Evolutionary conservation across 345 rosid genomes (phyloP), one percentile per base, ranked within the genome.

Genomic region (Aethionema arabicum): DNA sequence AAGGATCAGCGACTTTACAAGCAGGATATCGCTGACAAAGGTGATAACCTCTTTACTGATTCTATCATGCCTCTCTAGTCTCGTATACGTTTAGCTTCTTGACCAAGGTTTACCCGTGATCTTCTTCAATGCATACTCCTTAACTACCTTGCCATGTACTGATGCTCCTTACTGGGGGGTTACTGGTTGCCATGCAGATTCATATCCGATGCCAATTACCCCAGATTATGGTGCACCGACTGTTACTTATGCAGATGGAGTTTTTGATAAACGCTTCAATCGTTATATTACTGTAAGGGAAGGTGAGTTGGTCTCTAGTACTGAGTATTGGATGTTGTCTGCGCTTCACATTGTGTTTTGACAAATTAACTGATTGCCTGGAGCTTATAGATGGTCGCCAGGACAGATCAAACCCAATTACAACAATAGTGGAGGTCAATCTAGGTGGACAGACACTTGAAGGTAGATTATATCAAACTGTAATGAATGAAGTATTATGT

Each of bases 171-270:
- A 11, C 2, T 61, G 56, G 16, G 50, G 61, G 35, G 12, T 44
- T 73, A 76, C 10, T 63, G 35, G 12, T 44, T 73, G 77, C 10
- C 27, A 8, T 52, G 40, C 72, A 86, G 95, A 69, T 83, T 61
- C 85, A 43, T 42, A 72, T 63, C 93, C 88, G 0, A 69, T 51
- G 13, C 87, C 97, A 14, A 76, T 92, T 52, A 87, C 99, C n/a
- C 95, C 86, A 0, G 91, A 92, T 72, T 84, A 81, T 65, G 95
- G 95, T 11, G 78, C 70, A 39, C 85, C 87, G 5, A 63, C 71
- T 30, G 79, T 82, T 7, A 72, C 84, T 73, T 92, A 80, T 73
- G 97, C 97, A 32, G 99, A 92, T 71, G 99, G 97, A 52, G 82
- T 89, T 32, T 85, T 85, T 73, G 96, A 92, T 73, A 11, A 69